These are phyloP conservation scores for Biscogniauxia marginata DNA, from an alignment of 2,329 filamentous ascomycete species.

Conservation along the genomic window DNA sequence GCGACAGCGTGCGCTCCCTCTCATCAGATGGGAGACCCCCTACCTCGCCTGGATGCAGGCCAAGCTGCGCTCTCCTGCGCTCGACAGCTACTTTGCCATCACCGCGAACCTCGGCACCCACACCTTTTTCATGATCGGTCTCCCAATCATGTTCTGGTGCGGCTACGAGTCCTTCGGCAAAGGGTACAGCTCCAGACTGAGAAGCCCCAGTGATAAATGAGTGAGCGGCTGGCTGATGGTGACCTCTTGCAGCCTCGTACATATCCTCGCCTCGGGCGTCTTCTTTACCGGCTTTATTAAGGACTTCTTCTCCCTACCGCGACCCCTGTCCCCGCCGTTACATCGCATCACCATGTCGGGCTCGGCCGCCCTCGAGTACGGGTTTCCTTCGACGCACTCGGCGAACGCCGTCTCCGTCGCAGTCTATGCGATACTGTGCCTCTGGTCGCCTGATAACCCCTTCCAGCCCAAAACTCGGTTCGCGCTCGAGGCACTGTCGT, in stretches of 20 bases:
- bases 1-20: slow-evolving; percentile 77
- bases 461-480: slow-evolving; percentile 58
- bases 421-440: slow-evolving; percentile 72
- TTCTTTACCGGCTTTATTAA: slow-evolving; percentile 93
- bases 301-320: slow-evolving; percentile 87
- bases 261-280: slow-evolving; percentile 75
- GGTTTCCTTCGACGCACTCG: slow-evolving; percentile 94
- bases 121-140: slow-evolving; percentile 96
- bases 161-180: slow-evolving; percentile 82
- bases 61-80: slow-evolving; percentile 72
- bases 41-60: slow-evolving; percentile 87
- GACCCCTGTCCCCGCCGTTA: slow-evolving; percentile 87
- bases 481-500: slow-evolving; percentile 66
- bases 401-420: slow-evolving; percentile 96
- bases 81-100: slow-evolving; percentile 96
- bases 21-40: slow-evolving; percentile 92
- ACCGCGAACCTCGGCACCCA: slow-evolving; percentile 96
- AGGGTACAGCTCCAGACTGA: slow-evolving; percentile 59
- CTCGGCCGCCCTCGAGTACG: slow-evolving; percentile 91
- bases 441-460: slow-evolving; percentile 64
- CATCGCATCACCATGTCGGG: slow-evolving; percentile 97
- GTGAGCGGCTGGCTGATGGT: slow-evolving; percentile 11
- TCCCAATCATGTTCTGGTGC: slow-evolving; percentile 97
- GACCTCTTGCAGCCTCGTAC: slow-evolving; percentile 55
- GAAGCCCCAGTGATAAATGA: background rate